Evolutionary conservation across 768 basidiomycete genomes (phyloP), one percentile per base, ranked within the genome.

Genomic region (Boletus huronensis): DNA sequence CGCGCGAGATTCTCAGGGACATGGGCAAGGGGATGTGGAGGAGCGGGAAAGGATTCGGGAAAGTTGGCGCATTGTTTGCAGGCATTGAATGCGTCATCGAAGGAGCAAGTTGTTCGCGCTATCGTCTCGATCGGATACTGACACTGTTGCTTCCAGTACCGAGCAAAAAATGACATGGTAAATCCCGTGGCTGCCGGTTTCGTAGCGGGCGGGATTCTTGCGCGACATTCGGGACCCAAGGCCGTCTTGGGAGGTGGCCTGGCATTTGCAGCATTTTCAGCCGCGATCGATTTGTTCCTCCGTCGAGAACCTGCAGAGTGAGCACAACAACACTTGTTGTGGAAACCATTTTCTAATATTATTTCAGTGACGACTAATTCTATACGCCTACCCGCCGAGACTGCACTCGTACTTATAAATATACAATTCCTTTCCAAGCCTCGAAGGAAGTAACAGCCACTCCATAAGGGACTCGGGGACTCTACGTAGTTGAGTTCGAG

Each of bases 31-130:
- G 87, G 32, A 96, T 98, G 93, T 93, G 84, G 84, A 77, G 79
- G 28, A 89, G 79, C 46, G 95, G 96, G 19, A 94, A 88, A 70
- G 88, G 93, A 0, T 98, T 98, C 65, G 94, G 85, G 0, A 95
- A 93, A 75, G 92, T 98, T 43, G 96, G 93, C 17, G 91, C 91
- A 13, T 65, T 98, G 41, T 98, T 91, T 69, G 88, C 93, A n/a
- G 94, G 95, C 26, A 84, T 92, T 8, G 96, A 98, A 74, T 98
- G 96, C 64, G 86, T 93, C 52, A 88, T 98, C 52, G 96, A 98
- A 75, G 90, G 87, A 60, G 95, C 90, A 72, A 68, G 93, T 84
- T 19, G 25, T 29, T 43, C 35, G 31, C n/a, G 1, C 32, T 23
- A 32, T 26, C 6, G 3, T 48, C 32, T 25, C 35, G 0, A 23